Percentiles rank a stretch among this genome's conserved stretches.
phyloP scores from a whole-genome alignment of 2,329 filamentous ascomycete species.

The Fusarium praegraminearum region DNA sequence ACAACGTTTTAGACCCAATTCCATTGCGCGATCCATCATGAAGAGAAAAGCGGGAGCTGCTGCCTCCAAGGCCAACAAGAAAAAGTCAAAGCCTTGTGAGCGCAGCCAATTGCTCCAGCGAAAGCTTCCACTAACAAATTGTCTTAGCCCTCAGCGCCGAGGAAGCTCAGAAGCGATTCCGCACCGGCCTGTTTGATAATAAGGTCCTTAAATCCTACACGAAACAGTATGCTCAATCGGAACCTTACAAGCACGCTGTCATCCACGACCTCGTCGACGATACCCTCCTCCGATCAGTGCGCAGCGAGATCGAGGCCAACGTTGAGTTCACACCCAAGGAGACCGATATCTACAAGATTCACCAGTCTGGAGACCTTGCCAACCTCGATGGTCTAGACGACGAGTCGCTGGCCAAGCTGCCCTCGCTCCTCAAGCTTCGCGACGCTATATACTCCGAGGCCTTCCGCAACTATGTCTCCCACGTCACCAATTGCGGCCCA shows the following conservation, averaged over 20 bases:
- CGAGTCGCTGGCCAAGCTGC: constrained; percentile 84
- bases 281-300: constrained; percentile 84
- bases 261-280: constrained; percentile 86
- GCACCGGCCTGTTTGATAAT: constrained; percentile 73
- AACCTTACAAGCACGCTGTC: constrained; percentile 91
- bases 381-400: constrained; percentile 96
- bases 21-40: constrained; percentile 54
- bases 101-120: constrained; percentile 18
- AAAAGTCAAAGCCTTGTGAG: constrained; percentile 66
- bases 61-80: constrained; percentile 61
- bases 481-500: constrained; percentile 86
- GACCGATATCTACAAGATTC: constrained; percentile 99
- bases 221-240: constrained; percentile 70
- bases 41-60: constrained; percentile 70
- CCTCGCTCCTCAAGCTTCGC: constrained; percentile 89
- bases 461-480: constrained; percentile 89
- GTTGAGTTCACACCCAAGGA: constrained; percentile 98
- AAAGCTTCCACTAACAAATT: constrained; percentile 30
- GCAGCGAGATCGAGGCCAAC: constrained; percentile 87
- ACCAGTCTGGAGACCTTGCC: constrained; percentile 96
- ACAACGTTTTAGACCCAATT: constrained; percentile 11
- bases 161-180: constrained; percentile 70
- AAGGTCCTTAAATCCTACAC: constrained; percentile 70
- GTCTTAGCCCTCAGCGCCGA: constrained; percentile 59
- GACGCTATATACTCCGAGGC: constrained; percentile 92